A percentile compares a stretch with the other conserved stretches of the same genome.
These are phyloP conservation scores for Diospyros lotus DNA, from an alignment of 148 eudicot genomes.

Conservation along the genomic window DNA sequence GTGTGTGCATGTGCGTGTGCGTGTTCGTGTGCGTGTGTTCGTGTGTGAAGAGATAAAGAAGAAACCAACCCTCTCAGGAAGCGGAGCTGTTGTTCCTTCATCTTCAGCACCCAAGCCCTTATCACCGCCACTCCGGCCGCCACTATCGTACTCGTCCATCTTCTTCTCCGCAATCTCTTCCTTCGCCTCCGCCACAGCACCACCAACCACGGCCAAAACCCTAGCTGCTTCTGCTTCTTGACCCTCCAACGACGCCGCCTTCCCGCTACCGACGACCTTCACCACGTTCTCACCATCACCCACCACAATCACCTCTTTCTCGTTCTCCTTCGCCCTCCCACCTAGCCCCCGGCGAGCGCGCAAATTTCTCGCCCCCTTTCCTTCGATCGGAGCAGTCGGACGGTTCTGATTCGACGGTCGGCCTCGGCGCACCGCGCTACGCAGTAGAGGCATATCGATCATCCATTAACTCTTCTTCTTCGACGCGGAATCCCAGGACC, in stretches of 20 bases:
- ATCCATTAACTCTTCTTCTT: slow-evolving; percentile 25
- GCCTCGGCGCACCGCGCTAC: slow-evolving; percentile 63
- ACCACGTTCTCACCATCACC: slow-evolving; percentile 27
- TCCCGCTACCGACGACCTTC: slow-evolving; percentile 20
- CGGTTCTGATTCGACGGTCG: slow-evolving; percentile 27
- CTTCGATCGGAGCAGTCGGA: slow-evolving; percentile 8
- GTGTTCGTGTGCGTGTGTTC: too few relatives aligned
- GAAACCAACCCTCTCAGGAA: slow-evolving; percentile 60
- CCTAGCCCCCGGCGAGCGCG: slow-evolving; percentile 15
- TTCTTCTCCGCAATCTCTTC: slow-evolving; percentile 35
- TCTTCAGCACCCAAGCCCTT: slow-evolving; percentile 47
- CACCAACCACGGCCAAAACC: slow-evolving; percentile 20
- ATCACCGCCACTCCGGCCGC: slow-evolving; percentile 43
- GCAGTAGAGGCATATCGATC: slow-evolving; percentile 61
- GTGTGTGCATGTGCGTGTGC: too few relatives aligned
- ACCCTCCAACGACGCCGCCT: slow-evolving; percentile 18
- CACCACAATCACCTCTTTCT: slow-evolving; percentile 21
- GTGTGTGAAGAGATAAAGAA: too few relatives aligned
- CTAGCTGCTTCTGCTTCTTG: slow-evolving; percentile 16
- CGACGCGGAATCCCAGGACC: neutral
- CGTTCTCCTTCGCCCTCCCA: slow-evolving; percentile 26
- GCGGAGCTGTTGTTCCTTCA: slow-evolving; percentile 53
- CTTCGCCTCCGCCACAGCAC: slow-evolving; percentile 12
- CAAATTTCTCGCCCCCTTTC: neutral
- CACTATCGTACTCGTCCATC: slow-evolving; percentile 70